Base-by-base conservation (phyloP, 495 filamentous ascomycete species). In the Penicillium tannophilum region DNA sequence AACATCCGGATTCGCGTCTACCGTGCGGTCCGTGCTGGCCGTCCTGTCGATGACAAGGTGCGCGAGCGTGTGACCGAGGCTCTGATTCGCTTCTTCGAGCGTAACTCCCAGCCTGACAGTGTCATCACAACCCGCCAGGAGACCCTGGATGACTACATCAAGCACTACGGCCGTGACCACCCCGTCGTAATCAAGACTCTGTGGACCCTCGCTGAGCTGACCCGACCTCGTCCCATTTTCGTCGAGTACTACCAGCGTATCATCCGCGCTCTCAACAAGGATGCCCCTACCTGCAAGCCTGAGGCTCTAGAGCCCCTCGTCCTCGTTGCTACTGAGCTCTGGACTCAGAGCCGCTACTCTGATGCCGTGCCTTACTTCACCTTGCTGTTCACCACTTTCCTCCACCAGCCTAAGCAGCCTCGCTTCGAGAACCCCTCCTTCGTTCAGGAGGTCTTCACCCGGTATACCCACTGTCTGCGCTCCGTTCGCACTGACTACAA, bases 161-260 rank as follows among this genome's bases (percentile, higher is more conserved):
- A 68, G 42, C 63, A 67, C 41, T 72, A 68, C n/a, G 68, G 69
- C 16, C 52, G 46, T 11, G 64, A 70, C 19, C 69, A 75, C 52
- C 53, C 67, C 10, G 60, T 62, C 36, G 74, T 75, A 20, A 61
- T 76, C 46, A 67, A 71, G 59, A 56, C 69, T 48, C 65, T 76
- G 1, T 74, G 71, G 71, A 67, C 52, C 6, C 54, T 76, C 41
- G 74, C 74, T 17, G 64, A 74, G 59, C 55, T 74, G n/a, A 73
- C 74, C 46, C 62, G 64, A 14, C 72, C 69, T 24, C 67, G 68
- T 19, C 66, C 72, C 2, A 58, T 69, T 19, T 73, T 65, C 12
- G 59, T 76, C 8, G 71, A 72, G 41, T 76, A 76, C 57, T 76
- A 76, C 48, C 69, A 70, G 41, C 74, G 64, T 31, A 74, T 76